These are phyloP conservation scores for Pelargonium fulgidum DNA, from an alignment of 441 rosid genomes.

Conservation along the genomic window DNA sequence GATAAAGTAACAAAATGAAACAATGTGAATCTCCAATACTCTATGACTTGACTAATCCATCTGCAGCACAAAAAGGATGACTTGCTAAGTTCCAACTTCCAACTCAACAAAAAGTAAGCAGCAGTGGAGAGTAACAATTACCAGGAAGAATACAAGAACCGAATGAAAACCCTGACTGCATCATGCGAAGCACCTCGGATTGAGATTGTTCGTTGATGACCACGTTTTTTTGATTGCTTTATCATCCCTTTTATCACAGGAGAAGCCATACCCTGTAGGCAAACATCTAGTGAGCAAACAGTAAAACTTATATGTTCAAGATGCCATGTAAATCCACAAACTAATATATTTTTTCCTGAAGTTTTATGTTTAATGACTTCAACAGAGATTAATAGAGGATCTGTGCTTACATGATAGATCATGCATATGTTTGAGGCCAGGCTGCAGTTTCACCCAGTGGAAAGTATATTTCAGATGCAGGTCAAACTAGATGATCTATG, in stretches of 20 bases:
- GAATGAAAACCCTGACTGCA: slow-evolving; percentile 66
- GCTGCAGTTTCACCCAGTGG: too few species aligned
- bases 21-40: background rate
- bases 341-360: background rate
- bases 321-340: background rate
- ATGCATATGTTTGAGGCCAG: too few species aligned
- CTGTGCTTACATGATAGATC: too few species aligned
- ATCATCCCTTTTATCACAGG: slow-evolving; percentile 66
- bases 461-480: too few species aligned
- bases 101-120: background rate
- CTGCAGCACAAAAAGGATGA: too few species aligned
- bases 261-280: slow-evolving; percentile 71
- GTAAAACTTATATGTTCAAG: slow-evolving; percentile 13
- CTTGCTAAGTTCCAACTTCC: background rate
- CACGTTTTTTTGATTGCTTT: slow-evolving; percentile 44
- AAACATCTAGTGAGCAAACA: slow-evolving; percentile 12
- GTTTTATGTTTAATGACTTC: background rate
- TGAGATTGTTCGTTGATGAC: slow-evolving; percentile 39
- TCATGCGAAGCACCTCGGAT: slow-evolving; percentile 66
- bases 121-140: slow-evolving; percentile 25
- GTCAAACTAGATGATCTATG: too few species aligned
- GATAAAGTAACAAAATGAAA: too few species aligned
- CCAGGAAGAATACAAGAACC: slow-evolving; percentile 82
- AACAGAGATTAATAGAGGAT: background rate
- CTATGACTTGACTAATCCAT: background rate